Evolutionary conservation across 2,329 filamentous ascomycete species (phyloP).

Genomic region (Penicillium sp.): DNA sequence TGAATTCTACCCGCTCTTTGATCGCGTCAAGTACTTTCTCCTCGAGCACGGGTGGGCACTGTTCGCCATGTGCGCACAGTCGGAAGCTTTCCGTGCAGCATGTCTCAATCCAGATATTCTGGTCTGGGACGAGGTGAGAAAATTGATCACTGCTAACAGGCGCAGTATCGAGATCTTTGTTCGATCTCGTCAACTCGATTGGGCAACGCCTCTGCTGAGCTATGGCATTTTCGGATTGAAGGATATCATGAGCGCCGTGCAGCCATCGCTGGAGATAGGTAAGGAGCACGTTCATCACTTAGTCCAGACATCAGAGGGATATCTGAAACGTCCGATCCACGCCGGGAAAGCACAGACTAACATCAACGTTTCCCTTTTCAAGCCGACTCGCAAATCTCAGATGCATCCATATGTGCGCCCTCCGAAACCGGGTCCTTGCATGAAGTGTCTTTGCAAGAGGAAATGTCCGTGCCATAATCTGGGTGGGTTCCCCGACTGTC

Average conservation of each 20-base stretch:
- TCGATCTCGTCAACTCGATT: conserved; percentile 20
- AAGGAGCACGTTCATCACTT: conserved; percentile 13
- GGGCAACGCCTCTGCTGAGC: conserved; percentile 4
- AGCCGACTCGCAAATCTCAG: background rate
- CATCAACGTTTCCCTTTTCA: conserved; percentile 9
- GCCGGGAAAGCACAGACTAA: conserved; percentile 10
- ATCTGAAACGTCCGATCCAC: conserved; percentile 8
- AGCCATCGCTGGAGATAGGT: conserved; percentile 5
- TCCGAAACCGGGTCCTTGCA: background rate
- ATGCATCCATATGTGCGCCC: background rate
- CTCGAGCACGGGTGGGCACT: conserved; percentile 20
- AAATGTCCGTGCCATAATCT: background rate
- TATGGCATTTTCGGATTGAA: background rate
- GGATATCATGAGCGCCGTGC: background rate
- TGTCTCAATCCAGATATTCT: conserved; percentile 1
- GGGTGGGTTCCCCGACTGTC: background rate
- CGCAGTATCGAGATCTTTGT: conserved; percentile 24
- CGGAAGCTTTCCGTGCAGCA: conserved; percentile 20
- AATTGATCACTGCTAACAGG: conserved; percentile 11
- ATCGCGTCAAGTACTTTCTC: conserved; percentile 6
- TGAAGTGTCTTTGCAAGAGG: background rate
- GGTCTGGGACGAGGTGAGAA: conserved; percentile 15
- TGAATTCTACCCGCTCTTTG: no score
- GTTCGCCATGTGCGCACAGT: conserved; percentile 22
- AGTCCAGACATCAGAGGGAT: conserved; percentile 3